Percentiles rank a stretch among this genome's conserved stretches.
These are phyloP conservation scores for Vigna hirtella DNA, from an alignment of 306 rosid species.

Conservation along the genomic window DNA sequence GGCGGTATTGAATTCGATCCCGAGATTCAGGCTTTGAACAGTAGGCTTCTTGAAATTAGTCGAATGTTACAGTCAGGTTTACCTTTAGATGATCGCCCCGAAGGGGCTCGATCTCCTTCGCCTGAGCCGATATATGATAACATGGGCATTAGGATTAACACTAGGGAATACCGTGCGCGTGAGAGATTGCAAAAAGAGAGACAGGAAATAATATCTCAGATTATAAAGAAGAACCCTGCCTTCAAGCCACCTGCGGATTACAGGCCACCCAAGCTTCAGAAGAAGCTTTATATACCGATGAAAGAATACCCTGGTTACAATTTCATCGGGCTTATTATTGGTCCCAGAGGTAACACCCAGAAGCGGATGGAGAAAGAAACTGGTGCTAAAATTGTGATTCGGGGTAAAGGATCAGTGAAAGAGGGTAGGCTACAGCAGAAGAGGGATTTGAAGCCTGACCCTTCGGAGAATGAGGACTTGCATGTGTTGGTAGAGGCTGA, in stretches of 20 bases:
- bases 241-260: slow-evolving; percentile 98
- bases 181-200: slow-evolving; percentile 92
- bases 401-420: slow-evolving; percentile 95
- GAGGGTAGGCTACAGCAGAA: slow-evolving; percentile 97
- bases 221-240: slow-evolving; percentile 90
- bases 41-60: slow-evolving; percentile 92
- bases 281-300: slow-evolving; percentile 98
- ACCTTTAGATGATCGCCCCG: slow-evolving; percentile 92
- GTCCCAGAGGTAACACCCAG: slow-evolving; percentile 97
- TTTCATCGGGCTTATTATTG: slow-evolving; percentile 93
- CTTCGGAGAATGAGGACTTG: slow-evolving; percentile 94
- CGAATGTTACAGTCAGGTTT: slow-evolving; percentile 91
- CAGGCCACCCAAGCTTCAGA: slow-evolving; percentile 96
- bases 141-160: slow-evolving; percentile 91
- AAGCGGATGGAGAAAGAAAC: slow-evolving; percentile 98
- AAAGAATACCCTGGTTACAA: slow-evolving; percentile 97
- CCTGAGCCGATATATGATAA: slow-evolving; percentile 97
- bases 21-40: slow-evolving; percentile 91
- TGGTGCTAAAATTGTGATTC: slow-evolving; percentile 93
- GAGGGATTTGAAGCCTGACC: slow-evolving; percentile 93
- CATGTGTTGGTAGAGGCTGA: slow-evolving; percentile 98
- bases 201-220: slow-evolving; percentile 91
- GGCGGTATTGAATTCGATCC: slow-evolving; percentile 98
- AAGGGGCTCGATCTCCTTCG: slow-evolving; percentile 96
- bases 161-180: slow-evolving; percentile 93